Evolutionary conservation across 139 green algal species (phyloP).

Genomic region (Closterium sp.): DNA sequence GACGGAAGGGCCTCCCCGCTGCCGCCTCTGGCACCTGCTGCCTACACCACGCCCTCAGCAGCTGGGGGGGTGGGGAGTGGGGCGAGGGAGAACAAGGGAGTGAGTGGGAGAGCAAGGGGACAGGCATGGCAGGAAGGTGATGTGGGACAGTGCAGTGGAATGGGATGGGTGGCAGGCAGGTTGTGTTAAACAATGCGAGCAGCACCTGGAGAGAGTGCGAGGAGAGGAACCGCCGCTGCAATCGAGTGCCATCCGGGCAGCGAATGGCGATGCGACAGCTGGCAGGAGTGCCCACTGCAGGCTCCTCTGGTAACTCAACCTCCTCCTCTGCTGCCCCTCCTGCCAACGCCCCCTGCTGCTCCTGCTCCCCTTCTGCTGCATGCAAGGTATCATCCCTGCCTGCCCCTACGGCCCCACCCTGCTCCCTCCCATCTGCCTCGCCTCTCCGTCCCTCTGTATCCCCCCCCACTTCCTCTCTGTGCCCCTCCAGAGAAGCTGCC

Average conservation of each 20-base stretch:
- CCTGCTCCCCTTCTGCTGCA: not conserved
- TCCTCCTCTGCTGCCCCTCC: not conserved
- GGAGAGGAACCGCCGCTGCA: not conserved
- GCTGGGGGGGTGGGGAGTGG: conserved; percentile 7
- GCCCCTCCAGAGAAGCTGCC: not conserved
- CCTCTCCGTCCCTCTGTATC: not conserved
- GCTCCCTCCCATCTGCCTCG: not conserved
- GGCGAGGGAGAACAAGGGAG: not conserved
- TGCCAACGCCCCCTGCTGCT: not conserved
- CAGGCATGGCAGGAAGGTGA: too few species aligned
- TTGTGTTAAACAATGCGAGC: too few species aligned
- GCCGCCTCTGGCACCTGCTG: conserved; percentile 43
- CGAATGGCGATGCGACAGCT: not conserved
- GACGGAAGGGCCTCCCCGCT: conserved; percentile 26
- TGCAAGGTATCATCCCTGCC: not conserved
- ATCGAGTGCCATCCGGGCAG: not conserved
- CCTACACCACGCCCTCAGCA: conserved; percentile 38
- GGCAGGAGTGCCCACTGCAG: not conserved
- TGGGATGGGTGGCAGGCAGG: not conserved
- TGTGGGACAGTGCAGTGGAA: too few species aligned
- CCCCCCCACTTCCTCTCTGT: not conserved
- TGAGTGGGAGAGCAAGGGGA: too few species aligned
- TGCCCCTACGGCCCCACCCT: not conserved
- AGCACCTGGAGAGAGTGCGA: not conserved
- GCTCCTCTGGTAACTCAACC: not conserved